These are phyloP conservation scores for Fagus sylvatica DNA, from an alignment of 306 rosid genomes.

Conservation along the genomic window DNA sequence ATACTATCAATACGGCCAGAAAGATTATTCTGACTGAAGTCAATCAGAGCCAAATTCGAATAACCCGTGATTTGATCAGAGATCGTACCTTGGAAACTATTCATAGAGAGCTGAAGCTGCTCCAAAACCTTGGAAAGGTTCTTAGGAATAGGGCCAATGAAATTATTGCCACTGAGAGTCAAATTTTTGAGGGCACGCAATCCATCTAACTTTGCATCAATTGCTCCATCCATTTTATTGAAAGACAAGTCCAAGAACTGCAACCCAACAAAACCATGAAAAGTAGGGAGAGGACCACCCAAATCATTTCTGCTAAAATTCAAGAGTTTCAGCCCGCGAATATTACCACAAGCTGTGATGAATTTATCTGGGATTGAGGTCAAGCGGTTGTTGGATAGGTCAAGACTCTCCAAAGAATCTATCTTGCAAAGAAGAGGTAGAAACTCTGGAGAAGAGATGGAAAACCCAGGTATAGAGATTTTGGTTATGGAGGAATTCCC, in stretches of 20 bases:
- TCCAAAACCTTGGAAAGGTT: constrained; percentile 49
- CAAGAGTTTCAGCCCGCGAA: constrained; percentile 40
- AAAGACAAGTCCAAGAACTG: constrained; percentile 64
- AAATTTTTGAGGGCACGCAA: constrained; percentile 51
- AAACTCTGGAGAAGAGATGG: constrained; percentile 42
- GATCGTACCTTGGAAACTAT: constrained; percentile 33
- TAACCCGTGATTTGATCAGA: constrained; percentile 42
- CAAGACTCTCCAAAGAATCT: constrained; percentile 55
- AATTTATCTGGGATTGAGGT: constrained; percentile 47
- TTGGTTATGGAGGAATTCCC: constrained; percentile 30
- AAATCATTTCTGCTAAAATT: constrained; percentile 55
- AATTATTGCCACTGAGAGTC: constrained; percentile 35
- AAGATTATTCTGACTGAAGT: constrained; percentile 33
- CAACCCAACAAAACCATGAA: constrained; percentile 58
- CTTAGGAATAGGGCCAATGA: constrained; percentile 47
- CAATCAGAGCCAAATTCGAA: constrained; percentile 50
- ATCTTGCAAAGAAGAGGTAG: constrained; percentile 54
- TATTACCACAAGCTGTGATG: constrained; percentile 54
- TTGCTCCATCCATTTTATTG: constrained; percentile 23
- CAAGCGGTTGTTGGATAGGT: constrained; percentile 50
- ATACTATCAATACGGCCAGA: constrained; percentile 39
- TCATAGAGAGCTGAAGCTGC: constrained; percentile 54
- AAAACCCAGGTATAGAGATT: constrained; percentile 36
- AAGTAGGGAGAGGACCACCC: constrained; percentile 44
- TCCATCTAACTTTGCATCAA: constrained; percentile 43